Base-by-base conservation (phyloP, 2,329 filamentous ascomycete species). In the Cladosporium sp. region DNA sequence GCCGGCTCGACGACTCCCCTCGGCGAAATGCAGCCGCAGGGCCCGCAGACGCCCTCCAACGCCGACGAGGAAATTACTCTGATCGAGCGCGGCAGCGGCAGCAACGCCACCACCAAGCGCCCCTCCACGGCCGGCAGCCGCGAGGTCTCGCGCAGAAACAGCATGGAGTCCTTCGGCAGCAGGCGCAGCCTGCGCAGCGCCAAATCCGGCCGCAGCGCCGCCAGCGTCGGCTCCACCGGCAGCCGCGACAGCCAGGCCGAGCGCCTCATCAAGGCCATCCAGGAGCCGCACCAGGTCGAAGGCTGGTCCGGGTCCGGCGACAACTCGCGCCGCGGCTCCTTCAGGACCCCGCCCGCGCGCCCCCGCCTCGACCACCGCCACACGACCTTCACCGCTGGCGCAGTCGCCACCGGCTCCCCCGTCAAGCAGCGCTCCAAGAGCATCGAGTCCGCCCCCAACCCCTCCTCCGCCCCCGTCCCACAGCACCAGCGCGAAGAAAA, bases 181-280 rank as follows among this genome's bases (percentile, higher is more conserved):
- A 77, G 71, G 13, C 71, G 66, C 37, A 82, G 82, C 57, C 63
- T 68, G 11, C 70, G 67, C 42, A 84, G 72, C 50, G 63, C 71
- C 1, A 70, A 66, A 54, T 74, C 70, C 32, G 61, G 53, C 9
- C 61, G 60, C 6, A 74, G 71, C 54, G 59, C 52, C 11, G 49
- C 59, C 11, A 69, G 65, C 54, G 54, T 54, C 28, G 54, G 61
- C 0, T 69, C 66, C 1, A 55, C 53, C 7, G 62, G 57, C 10
- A 77, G 81, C 59, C 70, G 64, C 35, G 76, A 72, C 60, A 84
- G 81, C 59, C 83, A 88, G 59, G 83, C 85, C 0, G 85, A 89
- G 55, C 74, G 85, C 28, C 71, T 89, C 10, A 88, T 89, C 19
- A 80, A 87, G 62, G 85, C 85, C 2, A 86, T 89, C 2, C 80